phyloP scores from a whole-genome alignment of 2,329 filamentous ascomycete species.

The Alternaria ethzedia region DNA sequence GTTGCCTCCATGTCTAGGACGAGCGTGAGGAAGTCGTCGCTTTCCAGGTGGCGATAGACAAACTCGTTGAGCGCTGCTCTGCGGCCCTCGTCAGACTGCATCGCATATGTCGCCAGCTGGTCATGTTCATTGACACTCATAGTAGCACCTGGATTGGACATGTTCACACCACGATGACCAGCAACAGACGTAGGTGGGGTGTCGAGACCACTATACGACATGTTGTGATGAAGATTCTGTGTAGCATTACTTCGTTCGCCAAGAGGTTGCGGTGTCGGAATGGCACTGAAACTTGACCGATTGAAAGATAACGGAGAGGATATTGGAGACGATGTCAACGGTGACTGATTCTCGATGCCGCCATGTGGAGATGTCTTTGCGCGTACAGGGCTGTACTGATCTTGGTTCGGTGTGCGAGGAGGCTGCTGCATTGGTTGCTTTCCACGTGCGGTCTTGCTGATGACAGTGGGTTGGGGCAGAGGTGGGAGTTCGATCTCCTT shows the following conservation, averaged over 20 bases:
- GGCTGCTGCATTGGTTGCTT: constrained; percentile 6
- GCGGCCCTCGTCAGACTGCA: constrained; percentile 51
- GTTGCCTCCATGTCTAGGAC: constrained; percentile 58
- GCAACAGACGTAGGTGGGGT: constrained; percentile 13
- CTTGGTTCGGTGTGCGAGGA: constrained; percentile 13
- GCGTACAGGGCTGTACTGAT: not conserved
- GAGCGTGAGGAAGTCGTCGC: constrained; percentile 58
- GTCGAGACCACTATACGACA: not conserved
- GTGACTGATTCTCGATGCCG: constrained; percentile 11
- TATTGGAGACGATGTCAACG: constrained; percentile 11
- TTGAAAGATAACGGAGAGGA: constrained; percentile 14
- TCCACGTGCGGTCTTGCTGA: constrained; percentile 12
- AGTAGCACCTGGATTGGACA: not conserved
- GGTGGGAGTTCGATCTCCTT: constrained; percentile 42
- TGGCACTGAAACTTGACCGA: constrained; percentile 10
- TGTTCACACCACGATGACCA: not conserved
- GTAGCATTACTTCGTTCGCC: constrained; percentile 18
- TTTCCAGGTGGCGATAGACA: constrained; percentile 58
- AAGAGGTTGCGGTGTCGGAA: constrained; percentile 27
- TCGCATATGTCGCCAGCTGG: constrained; percentile 42
- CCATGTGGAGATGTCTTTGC: constrained; percentile 4
- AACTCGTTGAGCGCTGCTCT: constrained; percentile 56
- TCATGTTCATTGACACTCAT: constrained; percentile 2
- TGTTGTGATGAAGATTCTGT: constrained; percentile 7
- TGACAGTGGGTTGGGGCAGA: constrained; percentile 44